These are phyloP conservation scores for Erythrobasidium yunnanense DNA, from an alignment of 768 basidiomycete species.

Conservation along the genomic window DNA sequence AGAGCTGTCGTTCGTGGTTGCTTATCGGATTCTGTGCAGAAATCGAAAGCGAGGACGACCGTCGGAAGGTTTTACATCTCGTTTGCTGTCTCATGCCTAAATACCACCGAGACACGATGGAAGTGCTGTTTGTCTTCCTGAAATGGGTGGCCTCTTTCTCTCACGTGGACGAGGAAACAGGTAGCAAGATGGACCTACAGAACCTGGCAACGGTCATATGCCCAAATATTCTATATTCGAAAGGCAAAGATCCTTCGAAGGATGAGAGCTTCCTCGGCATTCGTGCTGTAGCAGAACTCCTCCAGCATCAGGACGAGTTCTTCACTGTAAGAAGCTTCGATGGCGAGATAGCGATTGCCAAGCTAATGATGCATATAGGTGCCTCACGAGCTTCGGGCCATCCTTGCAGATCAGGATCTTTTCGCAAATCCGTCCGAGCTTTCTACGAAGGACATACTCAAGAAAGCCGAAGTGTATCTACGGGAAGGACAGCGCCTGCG, in stretches of 20 bases:
- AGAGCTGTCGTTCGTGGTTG: background rate
- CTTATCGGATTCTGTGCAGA: constrained; percentile 44
- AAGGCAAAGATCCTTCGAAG: constrained; percentile 63
- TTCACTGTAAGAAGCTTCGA: constrained; percentile 50
- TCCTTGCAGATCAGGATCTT: constrained; percentile 83
- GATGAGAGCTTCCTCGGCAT: constrained; percentile 91
- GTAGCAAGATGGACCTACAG: constrained; percentile 92
- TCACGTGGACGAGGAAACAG: constrained; percentile 91
- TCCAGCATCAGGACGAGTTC: constrained; percentile 90
- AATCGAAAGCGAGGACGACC: constrained; percentile 62
- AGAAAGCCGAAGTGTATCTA: constrained; percentile 76
- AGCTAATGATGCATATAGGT: constrained; percentile 41
- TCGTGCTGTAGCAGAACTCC: constrained; percentile 66
- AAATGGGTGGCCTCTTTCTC: constrained; percentile 99
- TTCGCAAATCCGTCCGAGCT: constrained; percentile 78
- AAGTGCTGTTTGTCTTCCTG: constrained; percentile 92
- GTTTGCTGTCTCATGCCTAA: constrained; percentile 78
- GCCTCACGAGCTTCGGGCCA: constrained; percentile 73
- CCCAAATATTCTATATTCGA: constrained; percentile 87
- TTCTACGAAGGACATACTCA: constrained; percentile 87
- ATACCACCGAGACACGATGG: constrained; percentile 90
- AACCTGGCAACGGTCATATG: constrained; percentile 95
- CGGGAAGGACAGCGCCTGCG: constrained; percentile 12
- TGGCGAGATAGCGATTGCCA: background rate
- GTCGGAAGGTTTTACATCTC: constrained; percentile 72